Evolutionary conservation across 768 basidiomycete genomes (phyloP), one percentile per base, ranked within the genome.

Genomic region (Neoboletus magnificus): DNA sequence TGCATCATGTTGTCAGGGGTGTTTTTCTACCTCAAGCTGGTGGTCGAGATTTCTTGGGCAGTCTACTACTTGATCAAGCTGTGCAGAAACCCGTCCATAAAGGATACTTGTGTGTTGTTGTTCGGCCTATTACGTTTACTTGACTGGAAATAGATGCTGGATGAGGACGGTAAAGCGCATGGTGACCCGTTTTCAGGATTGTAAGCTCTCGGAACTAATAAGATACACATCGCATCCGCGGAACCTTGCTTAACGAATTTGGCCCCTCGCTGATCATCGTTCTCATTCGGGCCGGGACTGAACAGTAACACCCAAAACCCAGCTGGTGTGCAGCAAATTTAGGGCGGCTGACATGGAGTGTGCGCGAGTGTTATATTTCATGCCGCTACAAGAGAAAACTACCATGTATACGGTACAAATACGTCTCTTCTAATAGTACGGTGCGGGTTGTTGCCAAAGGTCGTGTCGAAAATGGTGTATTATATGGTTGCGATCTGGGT

Each of bases 11-110:
- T 68, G 16, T 64, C 66, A 0, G 68, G 60, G 41, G 56, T 52
- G 42, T 66, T 69, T 52, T 67, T 70, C 49, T 69, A 70, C 30
- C 48, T 69, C 27, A 70, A 61, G 16, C 35, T 69, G 48, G 45
- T 67, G 42, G 50, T 69, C 41, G 68, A 69, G 57, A 23, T 69
- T 20, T 64, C 62, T 36, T 64, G 67, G 64, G 66, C 64, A 3
- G 54, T 64, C 29, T 68, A 68, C 46, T 70, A 64, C 48, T 29
- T 70, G 58, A 32, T 62, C 36, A 55, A 59, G 62, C 42, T 70
- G 51, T 68, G 62, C 59, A 68, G 60, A 54, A 68, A 59, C 25
- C 68, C 68, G 25, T 61, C 68, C 1, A 29, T 70, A 7, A 62
- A 62, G 61, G 68, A 69, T 29, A 59, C 59, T 6, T 56, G 56